These are phyloP conservation scores for Macrolepiota albuminosa DNA, from an alignment of 768 basidiomycete genomes.

Conservation along the genomic window DNA sequence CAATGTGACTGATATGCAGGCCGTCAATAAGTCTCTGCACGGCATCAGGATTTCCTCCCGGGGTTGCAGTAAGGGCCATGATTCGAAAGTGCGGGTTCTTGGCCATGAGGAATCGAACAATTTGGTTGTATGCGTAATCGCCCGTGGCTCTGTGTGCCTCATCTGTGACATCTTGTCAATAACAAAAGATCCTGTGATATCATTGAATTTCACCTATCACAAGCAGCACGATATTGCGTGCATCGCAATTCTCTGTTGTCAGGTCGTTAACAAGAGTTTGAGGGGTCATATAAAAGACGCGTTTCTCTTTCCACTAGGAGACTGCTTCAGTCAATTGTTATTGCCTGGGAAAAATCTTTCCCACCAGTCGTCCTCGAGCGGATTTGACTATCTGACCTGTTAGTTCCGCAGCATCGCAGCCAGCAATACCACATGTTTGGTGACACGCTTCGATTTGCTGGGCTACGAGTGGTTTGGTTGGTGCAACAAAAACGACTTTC, in stretches of 20 bases:
- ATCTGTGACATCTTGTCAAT: constrained; percentile 41
- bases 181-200: not conserved
- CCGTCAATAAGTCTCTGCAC: constrained; percentile 90
- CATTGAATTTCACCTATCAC: constrained; percentile 64
- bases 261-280: constrained; percentile 93
- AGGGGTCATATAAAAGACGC: constrained; percentile 94
- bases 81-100: constrained; percentile 93
- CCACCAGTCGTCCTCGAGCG: constrained; percentile 56
- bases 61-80: constrained; percentile 93
- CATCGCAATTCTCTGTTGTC: constrained; percentile 65
- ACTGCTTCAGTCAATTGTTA: not conserved
- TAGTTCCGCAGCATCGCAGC: constrained; percentile 77
- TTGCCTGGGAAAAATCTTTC: constrained; percentile 17
- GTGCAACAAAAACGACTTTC: constrained; percentile 92
- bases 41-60: constrained; percentile 80
- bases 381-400: constrained; percentile 66
- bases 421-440: constrained; percentile 88
- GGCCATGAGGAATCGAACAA: constrained; percentile 85
- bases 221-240: constrained; percentile 74
- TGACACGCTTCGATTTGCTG: constrained; percentile 96
- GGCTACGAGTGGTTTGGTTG: constrained; percentile 92
- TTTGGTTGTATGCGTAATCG: constrained; percentile 87
- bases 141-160: constrained; percentile 95
- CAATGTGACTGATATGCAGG: constrained; percentile 91
- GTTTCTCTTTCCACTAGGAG: constrained; percentile 70